Evolutionary conservation across 2,329 filamentous ascomycete genomes (phyloP).

Genomic region (Fusarium domesticum): DNA sequence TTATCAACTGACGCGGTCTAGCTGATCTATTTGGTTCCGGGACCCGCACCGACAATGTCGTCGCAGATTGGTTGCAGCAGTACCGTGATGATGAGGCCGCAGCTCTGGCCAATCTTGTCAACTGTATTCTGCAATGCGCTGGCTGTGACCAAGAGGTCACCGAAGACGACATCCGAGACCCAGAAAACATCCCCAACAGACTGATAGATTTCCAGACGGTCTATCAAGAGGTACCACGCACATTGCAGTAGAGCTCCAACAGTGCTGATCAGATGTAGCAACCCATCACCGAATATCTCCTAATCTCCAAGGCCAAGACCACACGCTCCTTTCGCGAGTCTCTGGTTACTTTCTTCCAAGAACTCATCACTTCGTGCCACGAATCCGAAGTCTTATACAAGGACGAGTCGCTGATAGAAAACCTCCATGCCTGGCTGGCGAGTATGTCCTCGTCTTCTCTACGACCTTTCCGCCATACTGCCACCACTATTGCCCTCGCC

Average conservation of each 20-base stretch:
- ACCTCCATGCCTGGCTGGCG: slow-evolving; percentile 83
- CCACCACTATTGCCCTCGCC: slow-evolving; percentile 77
- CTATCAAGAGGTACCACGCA: slow-evolving; percentile 65
- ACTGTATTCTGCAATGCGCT: slow-evolving; percentile 66
- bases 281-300: slow-evolving; percentile 85
- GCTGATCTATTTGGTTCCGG: slow-evolving; percentile 63
- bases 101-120: slow-evolving; percentile 61
- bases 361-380: slow-evolving; percentile 74
- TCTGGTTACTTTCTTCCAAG: slow-evolving; percentile 74
- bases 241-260: not conserved
- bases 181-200: slow-evolving; percentile 77
- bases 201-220: slow-evolving; percentile 83
- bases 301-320: slow-evolving; percentile 77
- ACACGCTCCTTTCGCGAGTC: slow-evolving; percentile 74
- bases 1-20: slow-evolving; percentile 33
- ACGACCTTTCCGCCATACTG: slow-evolving; percentile 90
- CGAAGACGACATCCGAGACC: slow-evolving; percentile 80
- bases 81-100: slow-evolving; percentile 54
- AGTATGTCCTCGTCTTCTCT: slow-evolving; percentile 86
- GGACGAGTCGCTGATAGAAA: slow-evolving; percentile 76
- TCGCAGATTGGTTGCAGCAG: slow-evolving; percentile 57
- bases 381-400: slow-evolving; percentile 79
- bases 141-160: slow-evolving; percentile 79
- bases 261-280: slow-evolving; percentile 45
- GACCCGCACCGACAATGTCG: slow-evolving; percentile 53